Evolutionary conservation across 2,329 filamentous ascomycete species (phyloP).

Genomic region (Alternaria sp.): DNA sequence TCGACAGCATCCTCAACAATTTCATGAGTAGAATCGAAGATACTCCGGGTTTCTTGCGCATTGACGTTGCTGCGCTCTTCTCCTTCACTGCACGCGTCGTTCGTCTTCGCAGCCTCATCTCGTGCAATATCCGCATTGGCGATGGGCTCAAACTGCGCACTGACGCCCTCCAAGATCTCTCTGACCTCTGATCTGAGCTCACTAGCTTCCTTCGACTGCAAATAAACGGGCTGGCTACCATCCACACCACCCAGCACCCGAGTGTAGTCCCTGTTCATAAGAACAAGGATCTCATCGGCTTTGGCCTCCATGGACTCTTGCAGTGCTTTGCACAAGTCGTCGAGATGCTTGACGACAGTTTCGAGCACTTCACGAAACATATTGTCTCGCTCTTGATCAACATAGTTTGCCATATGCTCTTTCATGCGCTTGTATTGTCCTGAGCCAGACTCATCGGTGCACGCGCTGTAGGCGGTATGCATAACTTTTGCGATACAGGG

Average conservation of each 20-base stretch:
- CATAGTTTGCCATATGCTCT: conserved; percentile 56
- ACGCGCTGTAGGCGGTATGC: conserved; percentile 57
- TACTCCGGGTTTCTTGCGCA: conserved; percentile 5
- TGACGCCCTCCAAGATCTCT: conserved; percentile 24
- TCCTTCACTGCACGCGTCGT: neutral
- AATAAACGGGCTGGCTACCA: conserved; percentile 9
- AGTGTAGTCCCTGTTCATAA: conserved; percentile 52
- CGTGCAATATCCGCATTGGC: conserved; percentile 25
- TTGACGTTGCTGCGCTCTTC: neutral
- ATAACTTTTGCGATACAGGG: conserved; percentile 60
- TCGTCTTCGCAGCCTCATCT: neutral
- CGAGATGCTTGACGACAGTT: conserved; percentile 54
- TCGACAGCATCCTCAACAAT: neutral
- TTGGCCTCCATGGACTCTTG: conserved; percentile 55
- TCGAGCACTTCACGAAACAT: conserved; percentile 63
- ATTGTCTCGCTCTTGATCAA: conserved; percentile 49
- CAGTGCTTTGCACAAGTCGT: conserved; percentile 55
- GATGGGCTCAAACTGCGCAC: conserved; percentile 35
- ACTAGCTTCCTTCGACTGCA: conserved; percentile 22
- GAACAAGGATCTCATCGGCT: conserved; percentile 55
- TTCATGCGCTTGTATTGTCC: conserved; percentile 65
- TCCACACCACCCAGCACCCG: conserved; percentile 41
- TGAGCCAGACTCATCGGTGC: conserved; percentile 55
- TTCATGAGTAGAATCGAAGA: neutral
- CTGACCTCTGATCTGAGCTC: conserved; percentile 27